Evolutionary conservation across 2,329 filamentous ascomycete species (phyloP).

Genomic region (Delphinella strobiligena): DNA sequence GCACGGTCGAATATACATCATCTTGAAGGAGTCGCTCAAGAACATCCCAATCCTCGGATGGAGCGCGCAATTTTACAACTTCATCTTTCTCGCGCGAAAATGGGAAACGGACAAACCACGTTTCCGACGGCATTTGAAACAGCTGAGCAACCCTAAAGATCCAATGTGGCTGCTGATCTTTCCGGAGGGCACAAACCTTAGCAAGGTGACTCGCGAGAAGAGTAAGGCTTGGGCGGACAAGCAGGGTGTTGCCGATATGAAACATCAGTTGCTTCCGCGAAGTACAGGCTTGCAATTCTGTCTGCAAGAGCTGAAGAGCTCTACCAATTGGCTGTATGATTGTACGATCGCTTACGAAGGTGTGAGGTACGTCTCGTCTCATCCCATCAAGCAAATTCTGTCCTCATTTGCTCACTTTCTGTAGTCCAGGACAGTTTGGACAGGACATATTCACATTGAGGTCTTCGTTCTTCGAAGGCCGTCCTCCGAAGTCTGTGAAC

Average conservation of each 20-base stretch:
- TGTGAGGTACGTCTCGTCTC: slow-evolving; percentile 55
- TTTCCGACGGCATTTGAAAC: slow-evolving; percentile 56
- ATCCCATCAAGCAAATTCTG: not conserved
- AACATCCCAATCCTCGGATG: slow-evolving; percentile 65
- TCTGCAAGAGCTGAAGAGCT: slow-evolving; percentile 57
- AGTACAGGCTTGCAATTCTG: slow-evolving; percentile 70
- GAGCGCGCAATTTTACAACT: slow-evolving; percentile 72
- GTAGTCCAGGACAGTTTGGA: slow-evolving; percentile 49
- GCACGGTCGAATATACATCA: slow-evolving; percentile 82
- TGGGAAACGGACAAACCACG: slow-evolving; percentile 66
- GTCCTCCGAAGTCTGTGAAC: slow-evolving; percentile 80
- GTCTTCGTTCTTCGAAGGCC: slow-evolving; percentile 73
- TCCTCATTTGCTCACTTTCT: slow-evolving; percentile 8
- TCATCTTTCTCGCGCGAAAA: slow-evolving; percentile 78
- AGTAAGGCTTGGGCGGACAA: slow-evolving; percentile 69
- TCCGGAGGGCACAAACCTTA: slow-evolving; percentile 74
- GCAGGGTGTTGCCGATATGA: slow-evolving; percentile 51
- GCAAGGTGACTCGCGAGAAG: slow-evolving; percentile 53
- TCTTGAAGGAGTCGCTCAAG: slow-evolving; percentile 76
- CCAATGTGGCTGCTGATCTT: slow-evolving; percentile 86
- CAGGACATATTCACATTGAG: slow-evolving; percentile 75
- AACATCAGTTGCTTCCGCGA: slow-evolving; percentile 61
- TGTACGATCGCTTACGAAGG: slow-evolving; percentile 91
- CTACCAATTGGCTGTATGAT: slow-evolving; percentile 72
- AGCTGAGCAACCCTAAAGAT: slow-evolving; percentile 54